Conservation (phyloP, 768 basidiomycete genomes). For the Phaeolepiota aurea region DNA sequence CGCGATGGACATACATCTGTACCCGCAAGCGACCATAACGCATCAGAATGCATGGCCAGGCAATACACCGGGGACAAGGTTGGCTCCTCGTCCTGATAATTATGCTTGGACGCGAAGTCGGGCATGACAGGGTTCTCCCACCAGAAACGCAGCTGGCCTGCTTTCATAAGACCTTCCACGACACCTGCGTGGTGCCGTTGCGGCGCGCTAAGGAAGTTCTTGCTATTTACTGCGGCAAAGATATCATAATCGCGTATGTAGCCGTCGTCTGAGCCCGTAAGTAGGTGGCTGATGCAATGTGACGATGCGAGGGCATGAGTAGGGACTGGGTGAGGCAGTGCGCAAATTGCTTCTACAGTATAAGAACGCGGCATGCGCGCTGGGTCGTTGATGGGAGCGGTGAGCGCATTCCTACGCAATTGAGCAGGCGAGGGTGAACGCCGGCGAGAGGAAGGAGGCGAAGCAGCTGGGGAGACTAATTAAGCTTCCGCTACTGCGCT, state of each 20-base stretch:
- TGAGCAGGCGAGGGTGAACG: slow-evolving; percentile 25
- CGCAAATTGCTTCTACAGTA: slow-evolving; percentile 86
- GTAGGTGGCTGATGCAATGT: slow-evolving; percentile 76
- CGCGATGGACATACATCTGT: slow-evolving; percentile 55
- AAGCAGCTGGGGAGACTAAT: slow-evolving; percentile 8
- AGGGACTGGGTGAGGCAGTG: slow-evolving; percentile 81
- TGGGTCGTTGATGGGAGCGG: slow-evolving; percentile 32
- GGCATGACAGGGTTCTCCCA: slow-evolving; percentile 68
- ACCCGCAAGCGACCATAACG: slow-evolving; percentile 86
- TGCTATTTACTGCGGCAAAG: slow-evolving; percentile 82
- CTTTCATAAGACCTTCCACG: slow-evolving; percentile 87
- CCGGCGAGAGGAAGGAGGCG: slow-evolving; percentile 14
- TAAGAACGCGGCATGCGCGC: slow-evolving; percentile 47
- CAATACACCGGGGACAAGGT: slow-evolving; percentile 76
- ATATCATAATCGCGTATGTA: slow-evolving; percentile 91
- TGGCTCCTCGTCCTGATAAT: slow-evolving; percentile 36
- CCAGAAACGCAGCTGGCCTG: slow-evolving; percentile 81
- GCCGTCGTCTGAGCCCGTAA: slow-evolving; percentile 91
- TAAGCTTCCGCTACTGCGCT: slow-evolving; percentile 9
- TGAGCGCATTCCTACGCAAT: slow-evolving; percentile 26
- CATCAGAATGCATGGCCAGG: slow-evolving; percentile 87
- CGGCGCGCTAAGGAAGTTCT: slow-evolving; percentile 78
- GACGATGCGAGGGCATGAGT: slow-evolving; percentile 87
- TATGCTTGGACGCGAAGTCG: slow-evolving; percentile 16
- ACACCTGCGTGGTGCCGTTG: slow-evolving; percentile 85